These are phyloP conservation scores for Paradendryphiella salina DNA, from an alignment of 2,329 filamentous ascomycete genomes.

Conservation along the genomic window DNA sequence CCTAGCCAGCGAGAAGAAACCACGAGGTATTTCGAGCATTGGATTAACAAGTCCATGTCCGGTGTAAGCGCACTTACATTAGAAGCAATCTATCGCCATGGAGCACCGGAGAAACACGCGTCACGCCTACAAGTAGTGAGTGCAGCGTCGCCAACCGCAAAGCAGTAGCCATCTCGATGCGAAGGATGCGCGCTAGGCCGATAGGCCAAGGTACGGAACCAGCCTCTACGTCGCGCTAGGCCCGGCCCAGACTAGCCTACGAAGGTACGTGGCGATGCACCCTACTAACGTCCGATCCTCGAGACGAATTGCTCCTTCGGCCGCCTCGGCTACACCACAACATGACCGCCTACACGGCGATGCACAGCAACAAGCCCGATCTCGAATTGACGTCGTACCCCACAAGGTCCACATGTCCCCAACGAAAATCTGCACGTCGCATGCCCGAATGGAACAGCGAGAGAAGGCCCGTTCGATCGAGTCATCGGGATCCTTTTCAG, in stretches of 20 bases:
- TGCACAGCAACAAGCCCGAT: conserved; percentile 5
- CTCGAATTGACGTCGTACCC: neutral
- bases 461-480: too few species aligned
- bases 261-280: conserved; percentile 1
- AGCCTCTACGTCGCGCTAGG: neutral
- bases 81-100: conserved; percentile 18
- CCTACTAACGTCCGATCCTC: conserved; percentile 10
- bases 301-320: conserved; percentile 3
- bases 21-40: conserved; percentile 24
- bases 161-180: neutral
- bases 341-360: neutral
- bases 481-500: too few species aligned
- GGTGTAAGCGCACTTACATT: conserved; percentile 37
- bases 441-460: neutral
- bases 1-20: conserved; percentile 20
- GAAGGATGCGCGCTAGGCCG: neutral
- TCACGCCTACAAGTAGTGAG: neutral
- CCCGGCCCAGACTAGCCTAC: neutral
- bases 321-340: neutral
- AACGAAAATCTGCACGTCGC: neutral
- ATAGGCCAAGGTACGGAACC: neutral
- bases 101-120: neutral
- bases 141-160: neutral
- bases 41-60: conserved; percentile 29
- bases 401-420: neutral